phyloP scores from a whole-genome alignment of 2,329 filamentous ascomycete species.

The Lasiodiplodia citricola region DNA sequence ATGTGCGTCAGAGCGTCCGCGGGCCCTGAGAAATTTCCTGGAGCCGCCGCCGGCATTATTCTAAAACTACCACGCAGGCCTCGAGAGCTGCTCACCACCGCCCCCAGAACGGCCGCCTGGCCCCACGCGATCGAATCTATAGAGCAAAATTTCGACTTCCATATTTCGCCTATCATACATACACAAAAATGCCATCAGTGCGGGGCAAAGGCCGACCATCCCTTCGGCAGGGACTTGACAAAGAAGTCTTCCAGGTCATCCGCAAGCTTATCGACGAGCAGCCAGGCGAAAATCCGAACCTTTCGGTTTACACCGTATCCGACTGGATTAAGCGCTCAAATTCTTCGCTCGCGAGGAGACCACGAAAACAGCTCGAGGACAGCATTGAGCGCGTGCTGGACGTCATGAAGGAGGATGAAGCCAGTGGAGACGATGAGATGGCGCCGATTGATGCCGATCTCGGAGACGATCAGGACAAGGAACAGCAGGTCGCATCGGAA shows the following conservation, averaged over 20 bases:
- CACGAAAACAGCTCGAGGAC: conserved; percentile 81
- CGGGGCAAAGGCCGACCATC: conserved; percentile 32
- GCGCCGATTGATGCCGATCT: conserved; percentile 51
- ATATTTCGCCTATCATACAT: background rate
- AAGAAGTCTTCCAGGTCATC: conserved; percentile 74
- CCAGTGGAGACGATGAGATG: conserved; percentile 61
- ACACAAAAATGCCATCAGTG: conserved; percentile 5
- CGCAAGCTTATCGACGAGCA: conserved; percentile 75
- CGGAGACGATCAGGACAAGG: conserved; percentile 31
- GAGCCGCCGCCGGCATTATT: background rate
- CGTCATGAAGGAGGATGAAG: conserved; percentile 69
- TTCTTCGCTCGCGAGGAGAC: conserved; percentile 80
- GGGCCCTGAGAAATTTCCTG: conserved; percentile 1
- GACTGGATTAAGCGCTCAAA: conserved; percentile 84
- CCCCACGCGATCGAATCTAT: background rate
- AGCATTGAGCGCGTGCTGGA: conserved; percentile 82
- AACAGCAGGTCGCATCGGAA: conserved; percentile 29
- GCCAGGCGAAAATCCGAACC: conserved; percentile 50
- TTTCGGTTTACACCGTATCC: conserved; percentile 70
- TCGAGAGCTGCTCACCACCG: background rate
- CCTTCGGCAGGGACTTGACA: conserved; percentile 49
- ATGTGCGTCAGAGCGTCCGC: background rate
- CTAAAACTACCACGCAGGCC: background rate
- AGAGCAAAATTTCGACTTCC: background rate
- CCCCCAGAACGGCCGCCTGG: too few relatives aligned